Percentiles rank a stretch among this genome's conserved stretches.
phyloP scores from a whole-genome alignment of 768 basidiomycete species.

The Tubosaeta sp. region DNA sequence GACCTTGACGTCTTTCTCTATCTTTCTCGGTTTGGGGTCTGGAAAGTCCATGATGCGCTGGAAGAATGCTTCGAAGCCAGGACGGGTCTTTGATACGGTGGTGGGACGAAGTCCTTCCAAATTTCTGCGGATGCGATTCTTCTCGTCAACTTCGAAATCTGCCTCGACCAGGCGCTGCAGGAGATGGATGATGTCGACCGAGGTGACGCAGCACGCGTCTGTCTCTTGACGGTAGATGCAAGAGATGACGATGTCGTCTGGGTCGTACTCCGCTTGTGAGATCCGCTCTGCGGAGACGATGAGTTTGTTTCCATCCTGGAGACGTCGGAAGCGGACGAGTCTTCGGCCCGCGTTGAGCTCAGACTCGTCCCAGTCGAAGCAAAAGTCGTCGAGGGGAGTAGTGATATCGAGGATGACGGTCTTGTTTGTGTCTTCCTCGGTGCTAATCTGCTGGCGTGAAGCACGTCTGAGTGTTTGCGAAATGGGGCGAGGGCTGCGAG shows the following conservation, averaged over 20 bases:
- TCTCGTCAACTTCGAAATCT: conserved; percentile 90
- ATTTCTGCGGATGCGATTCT: conserved; percentile 93
- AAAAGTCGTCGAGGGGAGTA: conserved; percentile 53
- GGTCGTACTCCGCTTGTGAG: conserved; percentile 65
- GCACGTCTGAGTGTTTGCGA: conserved; percentile 22
- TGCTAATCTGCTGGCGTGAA: conserved; percentile 19
- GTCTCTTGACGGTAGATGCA: conserved; percentile 86
- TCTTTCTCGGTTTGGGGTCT: conserved; percentile 89
- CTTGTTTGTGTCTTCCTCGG: conserved; percentile 43
- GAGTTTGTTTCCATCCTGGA: conserved; percentile 72
- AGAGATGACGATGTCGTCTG: conserved; percentile 80
- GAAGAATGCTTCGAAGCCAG: conserved; percentile 83
- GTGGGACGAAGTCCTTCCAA: conserved; percentile 88
- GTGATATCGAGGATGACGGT: conserved; percentile 59
- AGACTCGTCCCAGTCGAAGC: conserved; percentile 54
- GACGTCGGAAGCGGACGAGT: conserved; percentile 80
- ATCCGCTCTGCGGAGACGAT: conserved; percentile 78
- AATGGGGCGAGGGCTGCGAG: conserved; percentile 17
- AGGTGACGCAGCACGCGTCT: conserved; percentile 83
- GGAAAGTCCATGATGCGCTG: conserved; percentile 96
- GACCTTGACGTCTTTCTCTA: conserved; percentile 94
- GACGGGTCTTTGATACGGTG: conserved; percentile 84
- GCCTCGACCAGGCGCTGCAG: conserved; percentile 73
- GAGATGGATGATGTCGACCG: conserved; percentile 92
- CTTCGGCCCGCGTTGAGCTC: conserved; percentile 71